Evolutionary conservation across 805 yeast genomes (phyloP).

Genomic region (Metschnikowia picachoensis): DNA sequence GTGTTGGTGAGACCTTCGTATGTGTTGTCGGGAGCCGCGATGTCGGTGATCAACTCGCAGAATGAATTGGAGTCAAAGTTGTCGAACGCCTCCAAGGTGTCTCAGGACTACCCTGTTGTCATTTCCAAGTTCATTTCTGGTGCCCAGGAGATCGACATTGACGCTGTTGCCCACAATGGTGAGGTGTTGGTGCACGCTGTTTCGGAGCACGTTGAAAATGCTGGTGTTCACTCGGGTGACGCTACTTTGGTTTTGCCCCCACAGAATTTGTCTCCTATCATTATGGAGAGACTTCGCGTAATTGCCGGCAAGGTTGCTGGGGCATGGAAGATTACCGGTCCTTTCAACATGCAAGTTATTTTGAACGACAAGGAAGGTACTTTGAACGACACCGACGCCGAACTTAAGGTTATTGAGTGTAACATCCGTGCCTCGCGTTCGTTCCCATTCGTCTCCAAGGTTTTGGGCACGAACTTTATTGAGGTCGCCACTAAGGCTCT

Average conservation of each 20-base stretch:
- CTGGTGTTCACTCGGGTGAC: conserved; percentile 98
- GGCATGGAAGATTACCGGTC: conserved; percentile 96
- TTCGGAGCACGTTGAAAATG: conserved; percentile 96
- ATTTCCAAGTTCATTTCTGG: conserved; percentile 94
- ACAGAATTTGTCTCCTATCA: conserved; percentile 61
- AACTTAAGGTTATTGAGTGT: conserved; percentile 94
- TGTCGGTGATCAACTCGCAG: conserved; percentile 84
- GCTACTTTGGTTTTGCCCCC: conserved; percentile 96
- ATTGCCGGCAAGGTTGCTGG: conserved; percentile 90
- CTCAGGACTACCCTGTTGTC: conserved; percentile 96
- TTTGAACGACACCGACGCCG: conserved; percentile 50
- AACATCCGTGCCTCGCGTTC: conserved; percentile 98
- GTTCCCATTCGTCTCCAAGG: conserved; percentile 98
- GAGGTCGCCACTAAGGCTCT: conserved; percentile 91
- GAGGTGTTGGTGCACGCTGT: conserved; percentile 89
- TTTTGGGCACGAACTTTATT: conserved; percentile 89
- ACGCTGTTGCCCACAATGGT: conserved; percentile 92
- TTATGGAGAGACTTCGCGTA: conserved; percentile 71
- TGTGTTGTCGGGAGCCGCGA: conserved; percentile 97
- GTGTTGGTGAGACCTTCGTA: conserved; percentile 97
- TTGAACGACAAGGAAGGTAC: conserved; percentile 41
- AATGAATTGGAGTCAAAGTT: conserved; percentile 78
- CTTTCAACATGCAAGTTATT: conserved; percentile 97
- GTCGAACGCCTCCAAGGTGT: conserved; percentile 84
- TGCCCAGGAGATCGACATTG: conserved; percentile 96